These are phyloP conservation scores for Trichoderma guizhouense DNA, from an alignment of 2,329 filamentous ascomycete species.

Conservation along the genomic window DNA sequence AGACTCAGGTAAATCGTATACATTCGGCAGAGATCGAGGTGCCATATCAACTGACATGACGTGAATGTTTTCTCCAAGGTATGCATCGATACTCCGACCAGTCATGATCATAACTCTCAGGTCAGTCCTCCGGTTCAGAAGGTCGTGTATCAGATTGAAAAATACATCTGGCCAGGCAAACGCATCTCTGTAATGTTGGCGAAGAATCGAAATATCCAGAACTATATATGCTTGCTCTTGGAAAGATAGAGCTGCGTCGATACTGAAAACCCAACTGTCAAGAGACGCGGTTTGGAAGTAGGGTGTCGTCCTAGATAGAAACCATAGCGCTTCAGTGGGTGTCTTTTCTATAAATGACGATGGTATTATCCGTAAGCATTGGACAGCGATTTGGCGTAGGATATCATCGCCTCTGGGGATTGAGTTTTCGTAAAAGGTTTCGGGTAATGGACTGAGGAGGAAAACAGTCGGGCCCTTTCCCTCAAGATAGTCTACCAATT, in stretches of 20 bases:
- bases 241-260: neutral
- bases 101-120: neutral
- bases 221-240: neutral
- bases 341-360: too few relatives aligned
- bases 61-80: neutral
- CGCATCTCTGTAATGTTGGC: too few relatives aligned
- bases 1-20: neutral
- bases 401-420: neutral
- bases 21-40: neutral
- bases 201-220: neutral
- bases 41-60: neutral
- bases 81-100: neutral
- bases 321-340: accelerated
- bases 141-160: neutral
- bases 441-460: neutral
- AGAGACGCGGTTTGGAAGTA: neutral
- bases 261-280: neutral
- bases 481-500: neutral
- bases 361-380: neutral
- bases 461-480: neutral
- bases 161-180: neutral
- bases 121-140: neutral
- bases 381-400: neutral
- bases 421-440: neutral
- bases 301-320: neutral